phyloP scores from a whole-genome alignment of 352 stramenopile genomes.

The Globisporangium acanthophoron region DNA sequence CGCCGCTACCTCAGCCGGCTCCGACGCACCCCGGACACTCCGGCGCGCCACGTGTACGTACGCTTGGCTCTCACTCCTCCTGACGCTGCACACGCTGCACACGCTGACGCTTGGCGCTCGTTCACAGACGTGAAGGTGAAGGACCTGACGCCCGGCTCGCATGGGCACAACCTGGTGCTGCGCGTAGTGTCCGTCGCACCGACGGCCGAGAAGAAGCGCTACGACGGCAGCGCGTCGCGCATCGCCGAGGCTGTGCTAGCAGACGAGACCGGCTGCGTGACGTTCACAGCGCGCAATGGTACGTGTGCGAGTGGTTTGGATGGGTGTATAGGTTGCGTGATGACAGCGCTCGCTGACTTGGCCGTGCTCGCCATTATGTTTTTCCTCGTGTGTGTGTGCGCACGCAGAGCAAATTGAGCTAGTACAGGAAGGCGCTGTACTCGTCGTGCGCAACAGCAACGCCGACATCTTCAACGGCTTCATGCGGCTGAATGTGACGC shows the following conservation, averaged over 20 bases:
- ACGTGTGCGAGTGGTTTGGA: neutral
- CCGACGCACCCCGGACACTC: conserved; percentile 16
- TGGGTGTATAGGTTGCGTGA: neutral
- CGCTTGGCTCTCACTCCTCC: neutral
- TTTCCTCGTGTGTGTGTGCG: neutral
- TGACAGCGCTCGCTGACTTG: neutral
- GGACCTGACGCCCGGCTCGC: conserved; percentile 63
- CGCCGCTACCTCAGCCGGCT: conserved; percentile 1
- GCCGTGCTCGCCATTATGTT: neutral
- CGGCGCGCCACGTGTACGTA: conserved; percentile 41
- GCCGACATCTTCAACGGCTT: conserved; percentile 84
- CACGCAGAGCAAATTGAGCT: conserved; percentile 70
- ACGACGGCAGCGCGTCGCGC: conserved; percentile 55
- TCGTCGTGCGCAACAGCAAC: conserved; percentile 81
- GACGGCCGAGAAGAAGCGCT: conserved; percentile 61
- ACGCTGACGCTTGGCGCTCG: neutral
- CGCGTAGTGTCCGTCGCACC: conserved; percentile 58
- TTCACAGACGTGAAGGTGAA: conserved; percentile 69
- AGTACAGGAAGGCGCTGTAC: conserved; percentile 38
- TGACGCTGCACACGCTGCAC: neutral
- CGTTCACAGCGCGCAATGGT: conserved; percentile 80
- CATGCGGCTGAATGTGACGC: conserved; percentile 80
- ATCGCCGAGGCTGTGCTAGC: conserved; percentile 73
- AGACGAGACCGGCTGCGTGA: conserved; percentile 81
- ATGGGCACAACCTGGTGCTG: conserved; percentile 80